Percentiles rank a stretch among this genome's conserved stretches.
Evolutionary conservation across 192 early-diverging fungal species (phyloP).

Genomic region (Cladochytrium replicatum): DNA sequence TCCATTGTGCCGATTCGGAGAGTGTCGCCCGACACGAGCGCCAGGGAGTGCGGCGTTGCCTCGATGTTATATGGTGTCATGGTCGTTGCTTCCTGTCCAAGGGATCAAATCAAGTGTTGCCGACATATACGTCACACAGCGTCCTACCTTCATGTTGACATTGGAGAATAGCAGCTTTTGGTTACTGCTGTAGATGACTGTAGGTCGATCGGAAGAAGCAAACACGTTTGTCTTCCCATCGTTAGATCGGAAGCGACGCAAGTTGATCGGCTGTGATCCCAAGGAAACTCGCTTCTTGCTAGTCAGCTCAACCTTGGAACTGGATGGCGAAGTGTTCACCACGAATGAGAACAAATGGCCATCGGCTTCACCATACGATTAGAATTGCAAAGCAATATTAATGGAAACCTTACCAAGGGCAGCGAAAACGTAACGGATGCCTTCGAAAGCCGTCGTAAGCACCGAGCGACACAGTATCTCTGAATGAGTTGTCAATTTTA

Average conservation of each 20-base stretch:
- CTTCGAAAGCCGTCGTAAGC: conserved; percentile 47
- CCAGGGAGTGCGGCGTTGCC: conserved; percentile 32
- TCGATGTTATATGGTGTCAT: conserved; percentile 11
- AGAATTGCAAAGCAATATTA: not conserved
- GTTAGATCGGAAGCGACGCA: conserved; percentile 40
- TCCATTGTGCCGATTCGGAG: conserved; percentile 72
- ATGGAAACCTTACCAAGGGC: conserved; percentile 46
- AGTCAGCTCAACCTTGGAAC: too few relatives aligned
- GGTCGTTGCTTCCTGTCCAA: conserved; percentile 4
- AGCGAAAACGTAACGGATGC: conserved; percentile 59
- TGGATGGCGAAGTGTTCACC: conserved; percentile 31
- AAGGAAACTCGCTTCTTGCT: conserved; percentile 51
- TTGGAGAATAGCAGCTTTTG: conserved; percentile 71
- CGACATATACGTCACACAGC: not conserved
- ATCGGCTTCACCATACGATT: conserved; percentile 44
- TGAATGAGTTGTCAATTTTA: conserved; percentile 2
- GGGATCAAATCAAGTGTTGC: not conserved
- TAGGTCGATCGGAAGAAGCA: conserved; percentile 72
- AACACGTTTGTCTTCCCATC: conserved; percentile 49
- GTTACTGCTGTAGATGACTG: conserved; percentile 58
- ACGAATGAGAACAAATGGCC: conserved; percentile 69
- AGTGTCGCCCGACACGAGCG: conserved; percentile 48
- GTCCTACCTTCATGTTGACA: conserved; percentile 66
- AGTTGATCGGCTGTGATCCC: conserved; percentile 63
- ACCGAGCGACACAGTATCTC: conserved; percentile 14